Base-by-base conservation (phyloP, 2,329 filamentous ascomycete genomes). In the Talaromyces albobiverticillius region DNA sequence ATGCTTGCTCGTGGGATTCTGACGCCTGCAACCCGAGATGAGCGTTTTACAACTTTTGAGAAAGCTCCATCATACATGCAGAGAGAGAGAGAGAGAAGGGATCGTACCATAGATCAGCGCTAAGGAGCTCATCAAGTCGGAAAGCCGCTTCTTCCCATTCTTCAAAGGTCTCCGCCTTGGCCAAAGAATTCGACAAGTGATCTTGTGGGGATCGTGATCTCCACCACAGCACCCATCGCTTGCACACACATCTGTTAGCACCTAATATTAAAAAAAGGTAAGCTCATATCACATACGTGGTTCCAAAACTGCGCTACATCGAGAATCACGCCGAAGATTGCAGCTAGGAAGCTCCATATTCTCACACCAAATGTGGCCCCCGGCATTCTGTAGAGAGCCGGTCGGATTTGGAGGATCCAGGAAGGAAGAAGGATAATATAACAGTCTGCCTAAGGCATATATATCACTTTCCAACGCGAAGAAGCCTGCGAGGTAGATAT, bases 121-220 rank as follows among this genome's bases (percentile, higher is more conserved):
- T 86, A n/a, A 91, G 79, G 16, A 89, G 77, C 63, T 87, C 86
- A 70, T 96, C 92, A n/a, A 96, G 80, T 64, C 89, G 83, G 59
- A 88, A 82, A 1, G 91, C 90, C n/a, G 87, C 85, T 60, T 86
- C 85, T 67, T 93, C 87, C 90, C 91, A 96, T 67, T 94, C 87
- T 65, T 94, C 89, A 66, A 87, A 95, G 23, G 81, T 79, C 59
- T 83, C 78, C 16, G 90, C 88, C 55, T 83, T 80, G 51, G 79
- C 79, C 46, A 95, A 76, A 22, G 79, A 76, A 57, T 87, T 80
- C 41, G 87, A 78, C 74, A 89, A 86, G 52, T 84, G 74, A 59
- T 87, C 83, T 46, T 82, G 79, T 2, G 82, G 81, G 47, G 81
- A 86, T 68, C 82, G 87, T 59, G 80, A 79, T 53, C 74, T 81